Percentiles rank a stretch among this genome's conserved stretches.
phyloP scores from a whole-genome alignment of 495 filamentous ascomycete genomes.

The Aspergillus leporis region DNA sequence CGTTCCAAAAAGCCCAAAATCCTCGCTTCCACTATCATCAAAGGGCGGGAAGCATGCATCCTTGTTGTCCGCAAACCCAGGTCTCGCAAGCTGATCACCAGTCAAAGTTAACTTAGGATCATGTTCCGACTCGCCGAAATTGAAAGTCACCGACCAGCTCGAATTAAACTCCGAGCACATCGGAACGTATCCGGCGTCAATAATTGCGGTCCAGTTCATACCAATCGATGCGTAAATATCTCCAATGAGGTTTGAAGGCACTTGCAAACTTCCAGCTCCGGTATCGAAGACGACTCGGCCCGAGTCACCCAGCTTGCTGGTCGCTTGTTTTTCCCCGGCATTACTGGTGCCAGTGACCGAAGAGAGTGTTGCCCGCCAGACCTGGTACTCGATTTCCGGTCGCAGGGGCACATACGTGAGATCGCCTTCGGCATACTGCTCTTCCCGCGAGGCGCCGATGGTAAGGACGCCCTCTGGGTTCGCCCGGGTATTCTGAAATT shows the following conservation, averaged over 20 bases:
- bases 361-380: not conserved
- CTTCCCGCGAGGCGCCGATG: not conserved
- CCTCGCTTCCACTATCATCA: not conserved
- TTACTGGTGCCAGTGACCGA: not conserved
- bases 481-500: not conserved
- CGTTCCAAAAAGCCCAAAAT: not conserved
- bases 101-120: not conserved
- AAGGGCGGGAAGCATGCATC: not conserved
- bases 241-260: not conserved
- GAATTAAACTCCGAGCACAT: constrained; percentile 2
- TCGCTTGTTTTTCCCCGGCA: not conserved
- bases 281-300: not conserved
- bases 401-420: not conserved
- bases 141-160: not conserved
- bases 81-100: not conserved
- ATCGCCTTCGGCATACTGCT: not conserved
- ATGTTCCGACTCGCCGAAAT: not conserved
- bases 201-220: not conserved
- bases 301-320: not conserved
- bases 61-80: not conserved
- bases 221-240: not conserved
- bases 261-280: not conserved
- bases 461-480: constrained; percentile 1
- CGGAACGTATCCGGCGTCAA: not conserved
- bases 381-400: not conserved